Base-by-base conservation (phyloP, 2,329 filamentous ascomycete genomes). In the Aspergillus brasiliensis region DNA sequence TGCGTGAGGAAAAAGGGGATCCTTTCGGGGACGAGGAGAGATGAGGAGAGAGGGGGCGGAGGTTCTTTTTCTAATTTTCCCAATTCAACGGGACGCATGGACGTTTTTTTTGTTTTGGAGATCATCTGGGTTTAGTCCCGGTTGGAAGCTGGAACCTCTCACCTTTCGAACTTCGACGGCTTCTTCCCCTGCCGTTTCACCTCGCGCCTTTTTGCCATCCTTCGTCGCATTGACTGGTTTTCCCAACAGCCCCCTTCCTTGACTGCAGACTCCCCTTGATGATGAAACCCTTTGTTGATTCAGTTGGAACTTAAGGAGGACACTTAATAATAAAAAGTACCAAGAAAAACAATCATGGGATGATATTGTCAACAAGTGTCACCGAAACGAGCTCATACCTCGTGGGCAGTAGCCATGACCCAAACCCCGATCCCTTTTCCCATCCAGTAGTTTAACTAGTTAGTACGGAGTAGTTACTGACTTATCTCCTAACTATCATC, bases 81-180 rank as follows among this genome's bases (percentile, higher is more conserved):
- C 40, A 31, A 34, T 42, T 52, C 38, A 59, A 59, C 57, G 34
- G 57, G 57, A 59, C 34, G 51, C 57, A 40, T 59, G 52, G 57
- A 56, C 51, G 51, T 59, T 59, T 59, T 58, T 40, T 59, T 42
- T 58, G 23, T 10, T 46, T 54, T 23, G 51, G 42, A 47, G 51
- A 59, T 59, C 57, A 55, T 59, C 51, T 21, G 57, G 57, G 31
- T 59, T 44, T 59, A 59, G 57, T 59, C 31, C 57, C 34, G 19
- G 19, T 42, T 53, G 23, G 48, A 27, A 31, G 17, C 48, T 37
- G 25, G 28, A 31, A 31, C 27, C 37, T 15, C n/a, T n/a, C n/a
- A n/a, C n/a, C n/a, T n/a, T n/a, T n/a, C 23, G 27, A 49, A 31
- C 31, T 31, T 34, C 51, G 28, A 31, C 51, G 23, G 31, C 31